phyloP scores from a whole-genome alignment of 768 basidiomycete genomes.

The Lactarius quietus region DNA sequence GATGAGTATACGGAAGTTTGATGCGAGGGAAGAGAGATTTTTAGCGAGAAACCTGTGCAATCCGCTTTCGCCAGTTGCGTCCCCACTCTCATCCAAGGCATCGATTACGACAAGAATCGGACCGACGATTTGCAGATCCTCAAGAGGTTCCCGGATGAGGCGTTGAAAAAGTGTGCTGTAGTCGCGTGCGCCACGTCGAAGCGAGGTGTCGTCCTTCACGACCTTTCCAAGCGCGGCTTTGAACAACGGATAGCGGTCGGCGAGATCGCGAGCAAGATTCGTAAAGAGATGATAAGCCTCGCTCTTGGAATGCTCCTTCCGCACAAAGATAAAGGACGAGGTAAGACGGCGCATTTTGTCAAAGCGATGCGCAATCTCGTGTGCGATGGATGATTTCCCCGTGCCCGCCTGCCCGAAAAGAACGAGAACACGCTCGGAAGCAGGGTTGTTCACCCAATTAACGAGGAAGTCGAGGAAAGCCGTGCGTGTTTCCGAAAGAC shows the following conservation, averaged over 20 bases:
- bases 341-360: not conserved
- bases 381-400: not conserved
- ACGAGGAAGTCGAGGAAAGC: not conserved
- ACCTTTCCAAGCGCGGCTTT: not conserved
- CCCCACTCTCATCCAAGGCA: not conserved
- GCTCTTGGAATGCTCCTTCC: not conserved
- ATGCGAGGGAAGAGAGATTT: not conserved
- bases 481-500: not conserved
- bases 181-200: not conserved
- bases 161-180: not conserved
- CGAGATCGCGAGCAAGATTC: not conserved
- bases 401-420: not conserved
- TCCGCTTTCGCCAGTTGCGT: not conserved
- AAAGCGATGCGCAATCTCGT: not conserved
- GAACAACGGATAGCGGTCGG: not conserved
- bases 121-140: not conserved
- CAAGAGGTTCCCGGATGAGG: not conserved
- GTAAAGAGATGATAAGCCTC: not conserved
- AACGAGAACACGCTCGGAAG: not conserved
- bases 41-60: not conserved
- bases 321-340: not conserved
- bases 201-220: not conserved
- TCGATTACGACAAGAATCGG: slow-evolving; percentile 4
- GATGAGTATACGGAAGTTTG: slow-evolving; percentile 7
- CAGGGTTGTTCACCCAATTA: not conserved